A percentile compares a stretch with the other conserved stretches of the same genome.
Evolutionary conservation across 352 stramenopile genomes (phyloP).

Genomic region (Globisporangium perplexum): DNA sequence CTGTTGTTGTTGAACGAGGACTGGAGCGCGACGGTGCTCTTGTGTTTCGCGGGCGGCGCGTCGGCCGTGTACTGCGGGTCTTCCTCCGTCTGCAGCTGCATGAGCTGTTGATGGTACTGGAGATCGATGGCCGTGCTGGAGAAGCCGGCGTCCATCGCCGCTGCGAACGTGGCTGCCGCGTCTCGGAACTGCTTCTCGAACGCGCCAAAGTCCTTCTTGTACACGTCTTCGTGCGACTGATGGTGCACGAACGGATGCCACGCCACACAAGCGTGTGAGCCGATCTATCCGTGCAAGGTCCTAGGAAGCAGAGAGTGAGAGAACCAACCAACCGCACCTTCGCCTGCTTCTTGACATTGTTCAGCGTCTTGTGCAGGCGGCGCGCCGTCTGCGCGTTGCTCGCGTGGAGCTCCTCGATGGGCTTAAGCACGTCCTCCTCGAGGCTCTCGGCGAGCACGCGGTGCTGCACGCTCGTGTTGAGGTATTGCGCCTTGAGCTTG

Average conservation of each 20-base stretch:
- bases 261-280: not conserved
- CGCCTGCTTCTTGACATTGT: constrained; percentile 69
- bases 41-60: not conserved
- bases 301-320: constrained; percentile 1
- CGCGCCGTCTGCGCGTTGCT: constrained; percentile 50
- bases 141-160: constrained; percentile 69
- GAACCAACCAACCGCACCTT: constrained; percentile 26
- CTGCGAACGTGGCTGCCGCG: constrained; percentile 46
- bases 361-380: constrained; percentile 45
- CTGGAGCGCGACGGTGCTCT: constrained; percentile 21
- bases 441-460: constrained; percentile 60
- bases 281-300: too few relatives aligned
- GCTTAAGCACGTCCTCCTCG: constrained; percentile 69
- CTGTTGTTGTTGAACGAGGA: constrained; percentile 49
- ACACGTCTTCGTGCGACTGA: constrained; percentile 55
- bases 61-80: constrained; percentile 10
- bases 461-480: constrained; percentile 83
- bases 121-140: constrained; percentile 65
- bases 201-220: constrained; percentile 57
- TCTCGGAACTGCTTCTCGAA: constrained; percentile 79
- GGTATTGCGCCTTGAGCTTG: constrained; percentile 62
- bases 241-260: not conserved
- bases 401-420: constrained; percentile 56
- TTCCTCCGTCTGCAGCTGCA: constrained; percentile 26
- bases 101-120: constrained; percentile 52